Evolutionary conservation across 225 moss, liverwort and hornwort species (phyloP), one percentile per base, ranked within the genome.

Genomic region (Pseudoscleropodium purum): DNA sequence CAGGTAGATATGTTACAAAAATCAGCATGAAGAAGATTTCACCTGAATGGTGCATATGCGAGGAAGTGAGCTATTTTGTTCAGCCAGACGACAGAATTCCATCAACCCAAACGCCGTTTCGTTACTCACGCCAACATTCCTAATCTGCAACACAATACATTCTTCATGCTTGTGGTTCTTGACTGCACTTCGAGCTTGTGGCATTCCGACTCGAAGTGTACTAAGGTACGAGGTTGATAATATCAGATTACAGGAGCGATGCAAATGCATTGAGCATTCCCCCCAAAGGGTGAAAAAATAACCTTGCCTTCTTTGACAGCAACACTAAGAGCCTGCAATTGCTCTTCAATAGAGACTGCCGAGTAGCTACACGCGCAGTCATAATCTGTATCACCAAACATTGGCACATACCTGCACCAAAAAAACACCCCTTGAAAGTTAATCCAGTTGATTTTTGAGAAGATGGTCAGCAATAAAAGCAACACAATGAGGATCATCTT

Each of bases 71-170:
- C 66, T 68, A 79, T 93, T 91, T 77, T 90, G 74, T 87, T 93
- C 92, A 43, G 94, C 95, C 90, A 96, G 82, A 76, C 96, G 95
- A 88, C 94, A 97, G 59, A 96, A 96, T 87, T 96, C 98, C 97
- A 96, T 97, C 72, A 97, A 86, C 63, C 97, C 97, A 93, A 92
- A 97, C 39, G 97, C 93, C 84, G 95, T 96, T 92, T 98, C 98
- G 85, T 97, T 97, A 91, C 98, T 98, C 84, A 97, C 89, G 75
- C 97, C 98, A 83, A 97, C 90, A 86, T 94, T 89, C 86, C 91
- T 94, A 80, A 98, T 93, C 97, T 98, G 91, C 63, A 79, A 81
- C 74, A 59, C 84, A 78, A 68, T 20, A 75, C 39, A 87, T 85
- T 54, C 45, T 81, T 64, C 60, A 65, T 47, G 11, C 24, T 29